These are phyloP conservation scores for Acer yangbiense DNA, from an alignment of 345 rosid species.

Conservation along the genomic window DNA sequence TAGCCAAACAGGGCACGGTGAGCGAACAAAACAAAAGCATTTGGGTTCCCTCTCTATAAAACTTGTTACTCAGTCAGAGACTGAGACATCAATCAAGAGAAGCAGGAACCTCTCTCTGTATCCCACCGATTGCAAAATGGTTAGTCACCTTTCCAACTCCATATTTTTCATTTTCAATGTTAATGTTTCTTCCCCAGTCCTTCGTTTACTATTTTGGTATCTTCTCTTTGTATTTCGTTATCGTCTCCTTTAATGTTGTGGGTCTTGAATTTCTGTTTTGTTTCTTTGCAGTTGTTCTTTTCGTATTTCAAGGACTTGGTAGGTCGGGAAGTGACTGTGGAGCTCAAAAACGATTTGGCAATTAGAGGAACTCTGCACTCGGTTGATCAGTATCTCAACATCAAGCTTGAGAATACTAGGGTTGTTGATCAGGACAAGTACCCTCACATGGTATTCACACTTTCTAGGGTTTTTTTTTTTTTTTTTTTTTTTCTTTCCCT, in stretches of 20 bases:
- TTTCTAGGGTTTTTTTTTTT: background rate
- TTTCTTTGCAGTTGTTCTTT: constrained; percentile 80
- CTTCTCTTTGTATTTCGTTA: too few species aligned
- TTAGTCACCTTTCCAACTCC: background rate
- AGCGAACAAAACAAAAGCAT: background rate
- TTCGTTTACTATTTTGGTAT: background rate
- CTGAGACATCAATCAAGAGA: background rate
- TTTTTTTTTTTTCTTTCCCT: background rate
- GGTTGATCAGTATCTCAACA: constrained; percentile 97
- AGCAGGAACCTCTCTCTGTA: background rate
- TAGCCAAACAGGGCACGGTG: background rate
- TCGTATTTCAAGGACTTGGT: constrained; percentile 99
- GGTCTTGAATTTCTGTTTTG: background rate
- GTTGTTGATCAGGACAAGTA: constrained; percentile 99
- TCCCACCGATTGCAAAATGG: constrained; percentile 1
- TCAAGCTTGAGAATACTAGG: constrained; percentile 99
- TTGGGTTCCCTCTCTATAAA: background rate
- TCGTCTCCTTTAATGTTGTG: too few species aligned
- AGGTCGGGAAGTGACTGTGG: constrained; percentile 99
- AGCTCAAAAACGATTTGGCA: constrained; percentile 97
- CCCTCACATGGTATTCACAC: constrained; percentile 88
- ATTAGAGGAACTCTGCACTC: constrained; percentile 99
- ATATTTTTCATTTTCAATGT: background rate
- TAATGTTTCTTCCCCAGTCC: background rate
- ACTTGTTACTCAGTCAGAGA: background rate